Evolutionary conservation across 441 rosid genomes (phyloP).

Genomic region (Croton laevigatus): DNA sequence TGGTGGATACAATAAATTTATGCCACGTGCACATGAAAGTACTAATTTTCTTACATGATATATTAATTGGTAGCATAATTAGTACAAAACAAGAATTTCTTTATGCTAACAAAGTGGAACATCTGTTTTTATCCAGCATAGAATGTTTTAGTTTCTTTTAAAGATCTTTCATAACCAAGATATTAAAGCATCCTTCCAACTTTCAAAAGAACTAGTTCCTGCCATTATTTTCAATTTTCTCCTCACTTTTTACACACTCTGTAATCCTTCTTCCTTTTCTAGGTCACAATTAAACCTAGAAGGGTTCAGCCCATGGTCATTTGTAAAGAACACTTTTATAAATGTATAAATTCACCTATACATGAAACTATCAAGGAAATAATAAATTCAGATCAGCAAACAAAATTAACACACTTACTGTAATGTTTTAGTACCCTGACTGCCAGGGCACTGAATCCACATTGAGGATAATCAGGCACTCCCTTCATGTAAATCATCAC

Average conservation of each 20-base stretch:
- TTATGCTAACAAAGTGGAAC: background rate
- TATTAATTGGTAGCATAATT: too few relatives aligned
- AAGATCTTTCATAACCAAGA: background rate
- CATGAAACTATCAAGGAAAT: background rate
- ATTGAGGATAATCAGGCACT: slow-evolving; percentile 80
- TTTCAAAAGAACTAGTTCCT: background rate
- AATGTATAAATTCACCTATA: background rate
- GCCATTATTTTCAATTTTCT: background rate
- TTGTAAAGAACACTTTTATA: background rate
- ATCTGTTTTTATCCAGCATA: background rate
- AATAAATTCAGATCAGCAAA: background rate
- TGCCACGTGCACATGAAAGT: background rate
- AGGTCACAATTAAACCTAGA: background rate
- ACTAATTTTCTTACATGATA: background rate
- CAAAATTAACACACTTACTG: slow-evolving; percentile 41
- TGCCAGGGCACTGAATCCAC: slow-evolving; percentile 95
- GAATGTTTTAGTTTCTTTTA: background rate
- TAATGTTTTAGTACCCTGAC: slow-evolving; percentile 74
- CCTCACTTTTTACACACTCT: background rate
- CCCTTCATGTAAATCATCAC: slow-evolving; percentile 98
- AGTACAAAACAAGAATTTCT: background rate
- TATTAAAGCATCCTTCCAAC: background rate
- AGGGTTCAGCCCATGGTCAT: background rate
- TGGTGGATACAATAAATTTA: background rate
- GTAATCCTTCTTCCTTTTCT: background rate